Percentiles rank a stretch among this genome's conserved stretches.
These are phyloP conservation scores for Botrytis tulipae DNA, from an alignment of 2,329 filamentous ascomycete genomes.

Conservation along the genomic window DNA sequence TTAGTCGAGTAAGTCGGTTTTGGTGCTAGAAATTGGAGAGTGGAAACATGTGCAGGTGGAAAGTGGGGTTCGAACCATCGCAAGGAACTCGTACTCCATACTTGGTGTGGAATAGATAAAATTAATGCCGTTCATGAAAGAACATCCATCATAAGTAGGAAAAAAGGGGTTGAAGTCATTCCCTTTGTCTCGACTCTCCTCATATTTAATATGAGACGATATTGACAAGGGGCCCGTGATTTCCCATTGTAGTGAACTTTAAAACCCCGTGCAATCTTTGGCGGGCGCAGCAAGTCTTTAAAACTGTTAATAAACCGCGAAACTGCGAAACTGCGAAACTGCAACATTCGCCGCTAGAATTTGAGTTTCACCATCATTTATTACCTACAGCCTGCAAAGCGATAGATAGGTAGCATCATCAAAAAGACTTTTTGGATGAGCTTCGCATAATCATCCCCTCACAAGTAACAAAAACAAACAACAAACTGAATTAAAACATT, in stretches of 20 bases:
- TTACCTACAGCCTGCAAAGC: conserved; percentile 1
- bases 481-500: not conserved
- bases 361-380: conserved; percentile 14
- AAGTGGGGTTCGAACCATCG: not conserved
- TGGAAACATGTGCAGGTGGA: no score
- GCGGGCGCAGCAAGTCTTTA: not conserved
- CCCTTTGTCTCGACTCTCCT: conserved; percentile 2
- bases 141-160: not conserved
- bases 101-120: not conserved
- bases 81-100: not conserved
- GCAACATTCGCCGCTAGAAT: not conserved
- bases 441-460: conserved; percentile 3
- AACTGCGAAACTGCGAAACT: not conserved
- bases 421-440: conserved; percentile 1
- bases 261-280: conserved; percentile 1
- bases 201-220: conserved; percentile 4
- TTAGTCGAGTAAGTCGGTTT: no score
- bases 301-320: not conserved
- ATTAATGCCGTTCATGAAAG: conserved; percentile 5
- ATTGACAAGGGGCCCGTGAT: not conserved
- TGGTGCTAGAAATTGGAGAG: no score
- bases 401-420: conserved; percentile 1
- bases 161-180: not conserved
- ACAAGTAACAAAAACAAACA: not conserved
- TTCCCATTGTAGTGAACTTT: conserved; percentile 7